Percentiles rank a stretch among this genome's conserved stretches.
phyloP scores from a whole-genome alignment of 164 flowering plant genomes.

The Aristolochia fimbriata region DNA sequence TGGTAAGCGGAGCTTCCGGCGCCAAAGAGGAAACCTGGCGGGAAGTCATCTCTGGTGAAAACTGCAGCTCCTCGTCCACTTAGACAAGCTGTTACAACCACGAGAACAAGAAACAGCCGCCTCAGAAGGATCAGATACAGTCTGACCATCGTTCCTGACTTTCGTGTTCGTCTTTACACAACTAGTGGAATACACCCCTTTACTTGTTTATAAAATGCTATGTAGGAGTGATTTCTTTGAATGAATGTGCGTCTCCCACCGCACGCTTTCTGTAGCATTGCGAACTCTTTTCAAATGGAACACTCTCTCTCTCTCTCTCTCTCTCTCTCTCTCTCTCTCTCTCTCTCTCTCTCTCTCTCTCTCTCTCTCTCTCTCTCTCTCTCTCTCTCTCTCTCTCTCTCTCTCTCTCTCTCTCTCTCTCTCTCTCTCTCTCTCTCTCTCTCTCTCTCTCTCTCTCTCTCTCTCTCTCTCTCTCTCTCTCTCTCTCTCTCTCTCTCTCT shows the following conservation, averaged over 20 bases:
- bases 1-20: constrained; percentile 13
- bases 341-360: no score
- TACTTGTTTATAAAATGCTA: neutral
- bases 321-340: no score
- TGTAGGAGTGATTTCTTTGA: no score
- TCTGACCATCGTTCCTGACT: neutral
- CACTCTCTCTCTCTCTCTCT: no score
- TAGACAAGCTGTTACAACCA: neutral
- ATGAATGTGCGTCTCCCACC: no score
- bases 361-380: no score
- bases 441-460: no score
- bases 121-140: neutral
- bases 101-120: neutral
- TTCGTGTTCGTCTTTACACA: neutral
- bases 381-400: no score
- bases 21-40: constrained; percentile 13
- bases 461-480: no score
- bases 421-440: no score
- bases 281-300: neutral
- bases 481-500: no score
- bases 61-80: neutral
- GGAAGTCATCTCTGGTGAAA: constrained; percentile 10
- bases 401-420: no score
- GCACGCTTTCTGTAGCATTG: neutral
- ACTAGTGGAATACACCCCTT: neutral